Conservation (phyloP, 176 grass and related monocot species). For the Melocanna baccifera region DNA sequence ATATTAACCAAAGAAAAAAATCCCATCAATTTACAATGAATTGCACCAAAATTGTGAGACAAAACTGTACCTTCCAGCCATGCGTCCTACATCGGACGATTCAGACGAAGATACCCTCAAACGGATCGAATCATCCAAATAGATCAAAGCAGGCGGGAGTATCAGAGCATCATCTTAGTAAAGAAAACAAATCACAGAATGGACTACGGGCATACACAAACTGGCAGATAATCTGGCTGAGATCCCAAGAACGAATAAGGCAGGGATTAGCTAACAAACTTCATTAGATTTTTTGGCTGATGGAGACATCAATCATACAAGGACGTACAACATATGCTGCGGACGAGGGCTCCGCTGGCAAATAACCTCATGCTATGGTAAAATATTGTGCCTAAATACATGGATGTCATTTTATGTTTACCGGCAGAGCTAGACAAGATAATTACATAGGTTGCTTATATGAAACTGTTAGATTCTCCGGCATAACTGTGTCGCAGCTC, state of each 20-base stretch:
- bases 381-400: slow-evolving; percentile 3
- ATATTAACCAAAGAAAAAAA: neutral
- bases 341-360: neutral
- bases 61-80: neutral
- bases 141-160: neutral
- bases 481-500: neutral
- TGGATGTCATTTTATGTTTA: slow-evolving; percentile 11
- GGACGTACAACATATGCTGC: neutral
- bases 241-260: neutral
- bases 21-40: neutral
- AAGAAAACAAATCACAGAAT: neutral
- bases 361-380: neutral
- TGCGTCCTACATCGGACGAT: neutral
- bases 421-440: neutral
- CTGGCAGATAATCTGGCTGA: neutral
- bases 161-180: neutral
- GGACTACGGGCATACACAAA: neutral
- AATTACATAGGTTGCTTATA: slow-evolving; percentile 46
- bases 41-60: neutral
- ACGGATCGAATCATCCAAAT: neutral
- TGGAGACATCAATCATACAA: neutral
- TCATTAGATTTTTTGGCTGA: slow-evolving; percentile 2
- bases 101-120: neutral
- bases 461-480: slow-evolving; percentile 13
- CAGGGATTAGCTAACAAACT: neutral